Evolutionary conservation across 768 basidiomycete species (phyloP).

Genomic region (Wakefieldia striispora): DNA sequence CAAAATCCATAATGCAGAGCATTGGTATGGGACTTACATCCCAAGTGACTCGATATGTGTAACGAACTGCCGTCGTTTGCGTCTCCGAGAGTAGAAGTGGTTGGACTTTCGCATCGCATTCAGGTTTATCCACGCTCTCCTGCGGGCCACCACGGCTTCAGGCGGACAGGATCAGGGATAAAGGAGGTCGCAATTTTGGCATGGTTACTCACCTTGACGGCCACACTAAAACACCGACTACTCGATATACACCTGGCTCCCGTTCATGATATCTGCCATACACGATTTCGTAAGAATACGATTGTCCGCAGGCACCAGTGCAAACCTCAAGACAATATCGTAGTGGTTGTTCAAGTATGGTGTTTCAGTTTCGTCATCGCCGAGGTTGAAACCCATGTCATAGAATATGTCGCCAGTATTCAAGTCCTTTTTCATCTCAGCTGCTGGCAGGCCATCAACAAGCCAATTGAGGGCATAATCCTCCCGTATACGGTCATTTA

Average conservation of each 20-base stretch:
- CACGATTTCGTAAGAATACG: slow-evolving; percentile 7
- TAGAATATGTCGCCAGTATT: slow-evolving; percentile 84
- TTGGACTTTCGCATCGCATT: slow-evolving; percentile 47
- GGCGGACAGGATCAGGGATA: slow-evolving; percentile 2
- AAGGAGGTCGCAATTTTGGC: background rate
- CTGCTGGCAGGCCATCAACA: slow-evolving; percentile 89
- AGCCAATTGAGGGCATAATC: slow-evolving; percentile 96
- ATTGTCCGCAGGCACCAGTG: background rate
- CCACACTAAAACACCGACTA: slow-evolving; percentile 94
- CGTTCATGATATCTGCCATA: slow-evolving; percentile 73
- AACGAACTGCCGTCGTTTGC: slow-evolving; percentile 61
- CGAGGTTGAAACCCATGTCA: slow-evolving; percentile 94
- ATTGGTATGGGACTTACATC: slow-evolving; percentile 47
- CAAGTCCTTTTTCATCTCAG: slow-evolving; percentile 84
- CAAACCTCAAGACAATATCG: slow-evolving; percentile 74
- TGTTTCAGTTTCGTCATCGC: slow-evolving; percentile 59
- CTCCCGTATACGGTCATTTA: slow-evolving; percentile 88
- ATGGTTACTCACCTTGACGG: slow-evolving; percentile 41
- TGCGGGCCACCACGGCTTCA: slow-evolving; percentile 65
- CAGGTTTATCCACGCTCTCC: slow-evolving; percentile 35
- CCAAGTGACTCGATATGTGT: slow-evolving; percentile 89
- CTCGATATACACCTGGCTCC: slow-evolving; percentile 66
- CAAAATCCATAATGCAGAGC: background rate
- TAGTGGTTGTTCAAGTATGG: slow-evolving; percentile 93
- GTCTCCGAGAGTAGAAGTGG: slow-evolving; percentile 65